These are phyloP conservation scores for Paracorniculantispora psalliotae DNA, from an alignment of 2,329 filamentous ascomycete species.

Conservation along the genomic window DNA sequence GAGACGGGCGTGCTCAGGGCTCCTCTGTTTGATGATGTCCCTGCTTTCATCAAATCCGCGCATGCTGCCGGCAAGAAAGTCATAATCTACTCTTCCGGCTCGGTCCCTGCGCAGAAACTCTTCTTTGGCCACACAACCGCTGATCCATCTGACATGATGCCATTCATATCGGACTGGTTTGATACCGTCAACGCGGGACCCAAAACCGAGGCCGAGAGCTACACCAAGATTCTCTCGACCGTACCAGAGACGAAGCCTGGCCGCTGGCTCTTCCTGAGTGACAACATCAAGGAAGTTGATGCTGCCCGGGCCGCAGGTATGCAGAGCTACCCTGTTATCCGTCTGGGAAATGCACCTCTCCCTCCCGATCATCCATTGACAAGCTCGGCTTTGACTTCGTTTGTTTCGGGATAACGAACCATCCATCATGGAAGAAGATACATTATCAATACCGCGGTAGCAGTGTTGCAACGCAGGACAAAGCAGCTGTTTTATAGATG, in stretches of 20 bases:
- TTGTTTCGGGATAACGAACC: too few relatives aligned
- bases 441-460: too few relatives aligned
- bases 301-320: conserved; percentile 60
- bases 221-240: conserved; percentile 54
- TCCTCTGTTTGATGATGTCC: conserved; percentile 70
- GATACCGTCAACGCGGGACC: conserved; percentile 76
- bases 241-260: conserved; percentile 39
- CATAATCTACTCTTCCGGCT: conserved; percentile 79
- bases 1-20: conserved; percentile 63
- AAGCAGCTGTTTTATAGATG: too few relatives aligned
- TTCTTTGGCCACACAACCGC: conserved; percentile 65
- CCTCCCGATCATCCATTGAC: conserved; percentile 40
- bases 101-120: conserved; percentile 74
- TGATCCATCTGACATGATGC: conserved; percentile 53
- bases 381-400: conserved; percentile 24
- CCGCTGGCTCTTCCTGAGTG: conserved; percentile 73
- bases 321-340: conserved; percentile 55
- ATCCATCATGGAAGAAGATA: too few relatives aligned
- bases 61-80: conserved; percentile 50
- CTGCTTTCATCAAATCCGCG: conserved; percentile 58
- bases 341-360: conserved; percentile 67
- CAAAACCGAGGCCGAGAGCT: conserved; percentile 65
- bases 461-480: too few relatives aligned
- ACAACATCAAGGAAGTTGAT: conserved; percentile 67
- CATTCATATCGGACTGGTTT: conserved; percentile 62